Conservation (phyloP, 345 rosid genomes). For the Eucalyptus erythrocorys region DNA sequence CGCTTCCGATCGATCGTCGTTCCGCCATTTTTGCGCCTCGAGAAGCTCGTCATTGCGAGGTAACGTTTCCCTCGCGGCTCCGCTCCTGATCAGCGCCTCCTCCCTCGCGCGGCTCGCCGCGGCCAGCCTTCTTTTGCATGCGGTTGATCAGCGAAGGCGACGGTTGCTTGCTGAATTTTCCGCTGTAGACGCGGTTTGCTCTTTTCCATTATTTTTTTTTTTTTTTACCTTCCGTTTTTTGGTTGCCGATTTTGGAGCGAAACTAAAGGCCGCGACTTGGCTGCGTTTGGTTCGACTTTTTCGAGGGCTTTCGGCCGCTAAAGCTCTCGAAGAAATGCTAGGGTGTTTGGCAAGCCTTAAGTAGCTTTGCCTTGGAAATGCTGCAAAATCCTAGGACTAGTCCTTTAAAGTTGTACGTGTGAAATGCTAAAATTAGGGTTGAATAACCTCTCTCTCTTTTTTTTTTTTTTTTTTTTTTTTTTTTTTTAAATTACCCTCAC, state of each 20-base stretch:
- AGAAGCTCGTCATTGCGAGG: not conserved
- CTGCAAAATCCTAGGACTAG: too few relatives aligned
- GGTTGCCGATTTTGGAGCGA: not conserved
- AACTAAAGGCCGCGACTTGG: not conserved
- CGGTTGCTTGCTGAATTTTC: not conserved
- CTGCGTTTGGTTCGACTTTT: not conserved
- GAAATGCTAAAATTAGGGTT: not conserved
- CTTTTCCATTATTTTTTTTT: not conserved
- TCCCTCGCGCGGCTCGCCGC: not conserved
- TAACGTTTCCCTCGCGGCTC: not conserved
- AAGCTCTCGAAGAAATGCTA: rapidly evolving
- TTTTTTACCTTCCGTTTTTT: not conserved
- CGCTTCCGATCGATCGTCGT: not conserved
- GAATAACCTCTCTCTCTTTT: too few relatives aligned
- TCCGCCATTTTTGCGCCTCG: not conserved
- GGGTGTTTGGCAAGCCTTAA: too few relatives aligned
- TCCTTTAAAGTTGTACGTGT: rapidly evolving
- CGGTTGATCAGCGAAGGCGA: not conserved
- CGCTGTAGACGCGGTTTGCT: not conserved
- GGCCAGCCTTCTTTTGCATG: not conserved
- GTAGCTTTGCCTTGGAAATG: too few relatives aligned
- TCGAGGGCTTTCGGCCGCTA: too few relatives aligned
- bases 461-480: too few relatives aligned
- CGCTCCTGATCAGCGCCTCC: not conserved
- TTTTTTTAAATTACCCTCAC: not conserved